phyloP scores from a whole-genome alignment of 257 asterid species.

The Solanum lycopersicoides region DNA sequence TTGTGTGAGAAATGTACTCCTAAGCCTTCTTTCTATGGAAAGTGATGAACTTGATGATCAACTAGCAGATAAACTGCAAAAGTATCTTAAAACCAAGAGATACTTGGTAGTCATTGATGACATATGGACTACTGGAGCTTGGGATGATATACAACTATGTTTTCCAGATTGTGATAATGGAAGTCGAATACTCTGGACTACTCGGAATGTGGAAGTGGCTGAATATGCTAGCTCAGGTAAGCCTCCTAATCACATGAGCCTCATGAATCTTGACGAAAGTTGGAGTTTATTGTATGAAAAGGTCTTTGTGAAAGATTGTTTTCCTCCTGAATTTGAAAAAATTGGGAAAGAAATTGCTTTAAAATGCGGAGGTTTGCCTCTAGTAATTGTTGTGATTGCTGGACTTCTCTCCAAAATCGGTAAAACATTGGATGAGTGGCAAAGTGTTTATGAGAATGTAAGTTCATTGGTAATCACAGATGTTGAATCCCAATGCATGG shows the following conservation, averaged over 20 bases:
- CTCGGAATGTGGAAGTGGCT: background rate
- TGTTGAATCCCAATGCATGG: background rate
- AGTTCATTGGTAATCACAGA: background rate
- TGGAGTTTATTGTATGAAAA: background rate
- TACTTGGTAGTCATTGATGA: slow-evolving; percentile 8
- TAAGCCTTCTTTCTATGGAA: background rate
- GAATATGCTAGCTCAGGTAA: background rate
- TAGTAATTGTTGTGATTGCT: background rate
- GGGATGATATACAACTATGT: background rate
- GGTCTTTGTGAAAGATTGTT: background rate
- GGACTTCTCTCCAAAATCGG: background rate
- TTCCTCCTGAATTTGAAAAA: background rate
- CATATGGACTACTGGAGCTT: background rate
- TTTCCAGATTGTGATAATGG: slow-evolving; percentile 3
- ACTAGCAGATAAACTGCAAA: background rate
- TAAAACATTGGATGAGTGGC: background rate
- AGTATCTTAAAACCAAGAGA: background rate
- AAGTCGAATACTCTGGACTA: slow-evolving; percentile 6
- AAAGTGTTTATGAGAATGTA: background rate
- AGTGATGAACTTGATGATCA: background rate
- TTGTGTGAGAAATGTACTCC: background rate
- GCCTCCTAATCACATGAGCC: background rate
- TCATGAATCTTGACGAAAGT: background rate
- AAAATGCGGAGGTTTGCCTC: slow-evolving; percentile 1
- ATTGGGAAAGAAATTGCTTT: background rate